Base-by-base conservation (phyloP, 1,284 basidiomycete genomes). In the Leccinum cinnamomeum region DNA sequence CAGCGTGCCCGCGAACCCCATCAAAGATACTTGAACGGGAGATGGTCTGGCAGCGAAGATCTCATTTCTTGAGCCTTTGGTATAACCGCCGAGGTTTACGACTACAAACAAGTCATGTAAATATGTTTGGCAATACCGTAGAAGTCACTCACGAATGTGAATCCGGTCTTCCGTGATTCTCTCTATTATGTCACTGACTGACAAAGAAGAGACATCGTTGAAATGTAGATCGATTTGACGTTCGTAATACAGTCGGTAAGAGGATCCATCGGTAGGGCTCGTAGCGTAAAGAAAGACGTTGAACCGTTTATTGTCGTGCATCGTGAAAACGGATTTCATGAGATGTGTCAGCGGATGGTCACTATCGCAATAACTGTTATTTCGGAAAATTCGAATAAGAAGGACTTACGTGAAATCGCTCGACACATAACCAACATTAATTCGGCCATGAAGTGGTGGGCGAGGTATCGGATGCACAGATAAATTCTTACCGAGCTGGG, bases 21-120 rank as follows among this genome's bases (percentile, higher is more conserved):
- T 84, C 48, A 86, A 78, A 61, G 84, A 83, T 67, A 87, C 78
- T 71, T 88, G 85, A 8, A 88, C 74, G 0, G 86, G 85, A 61
- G 80, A 81, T 14, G 85, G 82, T 30, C 86, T 76, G 1, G 81
- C 82, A 7, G 85, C 86, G 63, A 88, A 88, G 12, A 88, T 78
- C 64, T 88, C 86, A 67, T 87, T 88, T 57, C 81, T 74, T 3
- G 86, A 83, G 10, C 85, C 86, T 70, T 86, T 87, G n/a, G 86
- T 88, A 66, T 88, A 88, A 4, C 86, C 86, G 20, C 84, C 85
- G 4, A 86, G 72, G 64, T 86, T 85, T 62, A 86, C 76, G 20
- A 87, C 79, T 79, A 73, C 39, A 55, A 37, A 46, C 2, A 30
- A 35, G 55, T 67, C 14, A 56, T 54, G 37, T 3, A 58, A 5